Conservation (phyloP, 2,329 filamentous ascomycete genomes). For the Calonectria leucothoes region DNA sequence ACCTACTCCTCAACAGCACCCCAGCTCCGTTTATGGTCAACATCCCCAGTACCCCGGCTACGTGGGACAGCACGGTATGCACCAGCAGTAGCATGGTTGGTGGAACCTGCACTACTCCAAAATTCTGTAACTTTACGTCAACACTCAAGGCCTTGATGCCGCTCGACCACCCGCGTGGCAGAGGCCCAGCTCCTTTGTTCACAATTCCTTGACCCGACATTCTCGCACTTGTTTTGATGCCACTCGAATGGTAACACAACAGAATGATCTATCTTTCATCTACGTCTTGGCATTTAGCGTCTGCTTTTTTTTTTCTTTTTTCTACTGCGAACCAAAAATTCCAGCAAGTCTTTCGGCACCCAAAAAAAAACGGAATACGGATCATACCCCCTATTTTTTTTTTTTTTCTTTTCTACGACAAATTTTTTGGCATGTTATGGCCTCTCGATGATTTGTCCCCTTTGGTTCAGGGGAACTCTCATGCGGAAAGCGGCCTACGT, state of each 20-base stretch:
- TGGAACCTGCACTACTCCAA: conserved; percentile 2
- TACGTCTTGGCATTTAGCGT: conserved; percentile 61
- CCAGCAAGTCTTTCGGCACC: conserved; percentile 53
- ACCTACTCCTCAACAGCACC: conserved; percentile 65
- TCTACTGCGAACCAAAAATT: conserved; percentile 45
- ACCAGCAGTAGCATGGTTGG: conserved; percentile 52
- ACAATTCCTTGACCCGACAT: conserved; percentile 34
- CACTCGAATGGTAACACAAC: conserved; percentile 45
- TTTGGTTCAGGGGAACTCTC: conserved; percentile 28
- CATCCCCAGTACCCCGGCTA: conserved; percentile 51
- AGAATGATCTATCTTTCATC: conserved; percentile 48
- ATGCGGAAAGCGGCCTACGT: conserved; percentile 30
- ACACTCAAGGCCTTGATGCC: conserved; percentile 12
- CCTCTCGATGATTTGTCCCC: conserved; percentile 37
- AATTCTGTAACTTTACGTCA: conserved; percentile 12
- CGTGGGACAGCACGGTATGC: conserved; percentile 56
- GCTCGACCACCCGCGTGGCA: conserved; percentile 13
- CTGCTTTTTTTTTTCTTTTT: conserved; percentile 48
- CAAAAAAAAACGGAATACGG: conserved; percentile 53
- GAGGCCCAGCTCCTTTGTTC: conserved; percentile 19
- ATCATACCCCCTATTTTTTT: conserved; percentile 50
- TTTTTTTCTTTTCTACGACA: conserved; percentile 35
- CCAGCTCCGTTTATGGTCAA: conserved; percentile 47
- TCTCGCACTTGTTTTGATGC: conserved; percentile 45
- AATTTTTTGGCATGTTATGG: conserved; percentile 38